Percentiles rank a stretch among this genome's conserved stretches.
Conservation (phyloP, 768 basidiomycete species). For the Phaffia tasmanica region DNA sequence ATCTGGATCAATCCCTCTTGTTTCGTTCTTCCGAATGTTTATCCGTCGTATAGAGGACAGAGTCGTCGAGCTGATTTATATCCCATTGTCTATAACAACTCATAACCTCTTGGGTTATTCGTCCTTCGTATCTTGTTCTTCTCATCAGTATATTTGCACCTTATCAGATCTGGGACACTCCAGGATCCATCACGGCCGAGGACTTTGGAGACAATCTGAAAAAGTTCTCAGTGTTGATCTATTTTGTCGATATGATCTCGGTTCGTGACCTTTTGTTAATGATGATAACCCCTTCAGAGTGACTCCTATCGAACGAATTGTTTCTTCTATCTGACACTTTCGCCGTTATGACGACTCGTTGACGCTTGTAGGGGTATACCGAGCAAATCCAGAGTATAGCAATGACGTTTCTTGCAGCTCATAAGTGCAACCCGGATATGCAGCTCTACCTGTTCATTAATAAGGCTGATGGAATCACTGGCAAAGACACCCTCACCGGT, state of each 20-base stretch:
- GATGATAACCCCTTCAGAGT: not conserved
- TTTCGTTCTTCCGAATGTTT: not conserved
- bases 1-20: no score
- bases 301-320: not conserved
- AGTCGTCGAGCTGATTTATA: not conserved
- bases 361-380: not conserved
- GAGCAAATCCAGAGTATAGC: conserved; percentile 4
- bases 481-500: conserved; percentile 8
- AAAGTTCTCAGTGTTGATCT: conserved; percentile 11
- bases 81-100: not conserved
- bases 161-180: conserved; percentile 17
- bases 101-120: not conserved
- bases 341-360: not conserved
- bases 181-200: not conserved
- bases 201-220: not conserved
- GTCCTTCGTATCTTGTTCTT: not conserved
- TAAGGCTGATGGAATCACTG: conserved; percentile 16
- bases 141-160: conserved; percentile 4
- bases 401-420: not conserved
- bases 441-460: conserved; percentile 9
- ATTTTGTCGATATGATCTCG: conserved; percentile 15
- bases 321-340: not conserved
- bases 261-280: not conserved
- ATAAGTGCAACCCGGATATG: conserved; percentile 9
- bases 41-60: not conserved